These are phyloP conservation scores for Lichtheimia corymbifera DNA, from an alignment of 371 early-diverging fungal genomes.

Conservation along the genomic window DNA sequence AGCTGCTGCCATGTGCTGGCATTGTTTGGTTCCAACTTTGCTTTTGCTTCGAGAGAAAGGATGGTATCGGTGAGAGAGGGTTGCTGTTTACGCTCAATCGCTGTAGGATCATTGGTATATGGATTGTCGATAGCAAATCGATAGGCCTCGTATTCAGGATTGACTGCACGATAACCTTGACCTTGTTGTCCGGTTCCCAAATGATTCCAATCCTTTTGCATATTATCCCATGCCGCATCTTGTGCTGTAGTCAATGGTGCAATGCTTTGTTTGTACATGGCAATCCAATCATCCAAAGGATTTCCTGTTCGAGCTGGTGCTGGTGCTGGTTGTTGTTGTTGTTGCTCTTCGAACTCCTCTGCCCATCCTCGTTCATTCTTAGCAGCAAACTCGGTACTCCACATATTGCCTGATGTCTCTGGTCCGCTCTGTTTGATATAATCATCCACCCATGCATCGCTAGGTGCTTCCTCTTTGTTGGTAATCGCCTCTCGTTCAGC, in stretches of 20 bases:
- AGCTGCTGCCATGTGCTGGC: conserved; percentile 85
- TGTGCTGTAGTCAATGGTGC: conserved; percentile 66
- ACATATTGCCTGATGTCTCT: conserved; percentile 52
- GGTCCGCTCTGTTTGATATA: conserved; percentile 43
- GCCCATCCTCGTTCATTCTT: conserved; percentile 64
- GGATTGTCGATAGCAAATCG: conserved; percentile 81
- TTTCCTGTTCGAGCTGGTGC: conserved; percentile 21
- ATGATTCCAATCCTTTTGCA: conserved; percentile 79
- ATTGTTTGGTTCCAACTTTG: conserved; percentile 78
- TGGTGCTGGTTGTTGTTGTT: neutral
- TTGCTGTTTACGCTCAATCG: conserved; percentile 46
- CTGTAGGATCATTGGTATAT: conserved; percentile 53
- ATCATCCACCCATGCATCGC: conserved; percentile 52
- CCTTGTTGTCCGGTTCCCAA: conserved; percentile 47
- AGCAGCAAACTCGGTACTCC: conserved; percentile 54
- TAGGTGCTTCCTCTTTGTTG: conserved; percentile 31
- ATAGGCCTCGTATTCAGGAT: conserved; percentile 73
- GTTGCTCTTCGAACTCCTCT: conserved; percentile 45
- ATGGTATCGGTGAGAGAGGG: conserved; percentile 82
- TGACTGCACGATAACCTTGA: conserved; percentile 63
- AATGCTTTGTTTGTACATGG: conserved; percentile 72
- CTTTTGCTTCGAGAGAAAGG: conserved; percentile 88
- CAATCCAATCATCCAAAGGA: conserved; percentile 66
- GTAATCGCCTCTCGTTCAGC: conserved; percentile 55
- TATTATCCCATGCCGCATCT: conserved; percentile 76